phyloP scores from a whole-genome alignment of 495 filamentous ascomycete species.

The Penicillium goetzii region DNA sequence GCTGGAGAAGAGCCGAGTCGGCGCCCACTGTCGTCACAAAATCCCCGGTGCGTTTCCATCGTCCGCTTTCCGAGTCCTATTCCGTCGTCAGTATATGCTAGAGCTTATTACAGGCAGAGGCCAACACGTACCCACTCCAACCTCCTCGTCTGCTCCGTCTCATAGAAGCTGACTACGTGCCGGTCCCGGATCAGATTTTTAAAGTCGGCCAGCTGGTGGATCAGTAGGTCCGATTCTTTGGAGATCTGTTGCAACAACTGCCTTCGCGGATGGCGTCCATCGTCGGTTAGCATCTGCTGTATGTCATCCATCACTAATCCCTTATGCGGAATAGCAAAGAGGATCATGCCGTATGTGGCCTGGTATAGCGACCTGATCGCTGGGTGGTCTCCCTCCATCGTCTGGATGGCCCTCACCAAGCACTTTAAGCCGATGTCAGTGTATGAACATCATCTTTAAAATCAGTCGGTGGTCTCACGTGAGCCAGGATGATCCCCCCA shows the following conservation, averaged over 20 bases:
- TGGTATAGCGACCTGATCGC: slow-evolving; percentile 35
- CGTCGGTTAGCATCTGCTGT: background rate
- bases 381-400: background rate
- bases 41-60: slow-evolving; percentile 25
- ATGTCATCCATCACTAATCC: slow-evolving; percentile 36
- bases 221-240: slow-evolving; percentile 26
- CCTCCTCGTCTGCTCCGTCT: slow-evolving; percentile 34
- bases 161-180: slow-evolving; percentile 38
- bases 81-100: slow-evolving; percentile 19
- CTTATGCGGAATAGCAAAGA: slow-evolving; percentile 40
- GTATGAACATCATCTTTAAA: background rate
- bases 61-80: slow-evolving; percentile 26
- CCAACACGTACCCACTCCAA: slow-evolving; percentile 17
- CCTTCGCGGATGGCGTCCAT: slow-evolving; percentile 21
- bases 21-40: slow-evolving; percentile 19
- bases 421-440: background rate
- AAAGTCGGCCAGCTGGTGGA: slow-evolving; percentile 24
- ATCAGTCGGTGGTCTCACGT: background rate
- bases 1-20: slow-evolving; percentile 24
- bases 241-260: slow-evolving; percentile 25
- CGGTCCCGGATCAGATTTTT: slow-evolving; percentile 35
- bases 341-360: slow-evolving; percentile 41
- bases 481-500: background rate
- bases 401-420: background rate
- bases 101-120: background rate